Percentiles rank a stretch among this genome's conserved stretches.
phyloP scores from a whole-genome alignment of 2,329 filamentous ascomycete species.

The Fusarium tuaranense region DNA sequence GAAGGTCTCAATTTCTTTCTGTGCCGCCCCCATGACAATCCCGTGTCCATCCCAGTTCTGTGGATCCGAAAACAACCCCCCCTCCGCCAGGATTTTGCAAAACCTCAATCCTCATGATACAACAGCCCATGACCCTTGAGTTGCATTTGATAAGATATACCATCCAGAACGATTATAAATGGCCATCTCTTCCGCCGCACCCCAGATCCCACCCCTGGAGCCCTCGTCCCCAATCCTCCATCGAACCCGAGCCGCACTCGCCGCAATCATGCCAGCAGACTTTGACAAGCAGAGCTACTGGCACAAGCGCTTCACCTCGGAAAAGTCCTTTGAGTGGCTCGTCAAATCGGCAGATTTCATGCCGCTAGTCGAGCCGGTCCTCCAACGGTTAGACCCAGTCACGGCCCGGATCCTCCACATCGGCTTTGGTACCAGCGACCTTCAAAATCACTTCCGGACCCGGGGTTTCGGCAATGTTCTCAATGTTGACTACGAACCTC shows the following conservation, averaged over 20 bases:
- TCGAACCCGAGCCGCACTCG: constrained; percentile 13
- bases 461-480: constrained; percentile 57
- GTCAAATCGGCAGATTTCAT: constrained; percentile 56
- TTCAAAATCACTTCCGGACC: constrained; percentile 60
- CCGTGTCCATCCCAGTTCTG: constrained; percentile 31
- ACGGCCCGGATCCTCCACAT: constrained; percentile 57
- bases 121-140: constrained; percentile 4
- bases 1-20: constrained; percentile 15
- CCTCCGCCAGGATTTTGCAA: constrained; percentile 26
- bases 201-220: constrained; percentile 37
- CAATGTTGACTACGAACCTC: constrained; percentile 63
- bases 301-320: constrained; percentile 58
- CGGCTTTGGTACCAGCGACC: constrained; percentile 62
- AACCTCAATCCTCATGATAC: constrained; percentile 31
- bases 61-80: constrained; percentile 20
- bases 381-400: constrained; percentile 44
- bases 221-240: constrained; percentile 27
- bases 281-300: constrained; percentile 65
- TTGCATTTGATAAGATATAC: constrained; percentile 9
- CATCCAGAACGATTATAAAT: background rate
- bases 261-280: constrained; percentile 47
- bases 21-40: background rate
- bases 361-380: constrained; percentile 52
- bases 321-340: constrained; percentile 63
- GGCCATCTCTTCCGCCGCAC: constrained; percentile 29